phyloP scores from a whole-genome alignment of 805 yeast species.

The Wickerhamomyces kurtzmanii region DNA sequence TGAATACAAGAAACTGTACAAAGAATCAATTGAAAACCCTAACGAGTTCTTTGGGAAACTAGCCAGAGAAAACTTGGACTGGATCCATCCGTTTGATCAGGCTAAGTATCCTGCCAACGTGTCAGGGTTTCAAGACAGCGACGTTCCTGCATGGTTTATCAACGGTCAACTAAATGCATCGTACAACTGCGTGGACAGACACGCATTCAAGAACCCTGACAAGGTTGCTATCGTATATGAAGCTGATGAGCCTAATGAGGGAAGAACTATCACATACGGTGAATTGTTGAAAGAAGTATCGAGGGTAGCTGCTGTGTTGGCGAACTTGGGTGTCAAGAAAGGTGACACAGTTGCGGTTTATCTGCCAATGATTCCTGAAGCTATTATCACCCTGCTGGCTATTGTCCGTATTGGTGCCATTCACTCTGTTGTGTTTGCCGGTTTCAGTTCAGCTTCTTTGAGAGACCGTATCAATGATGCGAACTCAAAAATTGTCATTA shows the following conservation, averaged over 20 bases:
- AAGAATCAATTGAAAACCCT: constrained; percentile 72
- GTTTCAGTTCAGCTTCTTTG: constrained; percentile 66
- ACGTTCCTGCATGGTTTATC: constrained; percentile 62
- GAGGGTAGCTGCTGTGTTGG: constrained; percentile 60
- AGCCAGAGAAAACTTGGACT: constrained; percentile 63
- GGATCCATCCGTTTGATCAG: constrained; percentile 71
- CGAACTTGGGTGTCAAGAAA: constrained; percentile 57
- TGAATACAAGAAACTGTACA: constrained; percentile 61
- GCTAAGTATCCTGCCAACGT: constrained; percentile 27
- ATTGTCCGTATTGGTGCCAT: constrained; percentile 75
- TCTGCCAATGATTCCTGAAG: constrained; percentile 81
- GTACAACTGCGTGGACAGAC: constrained; percentile 76
- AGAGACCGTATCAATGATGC: constrained; percentile 69
- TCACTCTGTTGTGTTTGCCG: constrained; percentile 82
- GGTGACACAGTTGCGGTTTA: constrained; percentile 85
- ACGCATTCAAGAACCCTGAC: constrained; percentile 62
- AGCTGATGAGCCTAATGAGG: constrained; percentile 68
- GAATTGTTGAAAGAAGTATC: constrained; percentile 65
- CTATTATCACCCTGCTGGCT: constrained; percentile 66
- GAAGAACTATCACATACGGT: constrained; percentile 54
- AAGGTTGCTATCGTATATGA: constrained; percentile 72
- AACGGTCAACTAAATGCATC: constrained; percentile 76
- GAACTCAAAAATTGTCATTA: constrained; percentile 59
- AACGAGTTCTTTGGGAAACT: constrained; percentile 67
- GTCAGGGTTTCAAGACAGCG: constrained; percentile 38